Evolutionary conservation across 345 rosid species (phyloP), one percentile per base, ranked within the genome.

Genomic region (Adansonia digitata): DNA sequence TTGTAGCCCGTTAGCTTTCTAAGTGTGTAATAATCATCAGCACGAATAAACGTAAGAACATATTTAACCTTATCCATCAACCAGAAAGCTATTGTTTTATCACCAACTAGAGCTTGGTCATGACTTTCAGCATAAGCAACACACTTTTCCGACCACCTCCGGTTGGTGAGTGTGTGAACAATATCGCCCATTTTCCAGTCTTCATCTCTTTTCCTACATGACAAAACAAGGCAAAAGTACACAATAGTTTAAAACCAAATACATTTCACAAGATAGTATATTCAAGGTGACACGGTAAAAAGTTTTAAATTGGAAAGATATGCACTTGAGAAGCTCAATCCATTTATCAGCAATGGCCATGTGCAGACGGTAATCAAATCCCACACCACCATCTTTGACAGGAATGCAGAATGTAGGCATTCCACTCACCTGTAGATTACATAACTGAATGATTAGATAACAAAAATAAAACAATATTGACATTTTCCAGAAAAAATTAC

Each of bases 41-140:
- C n/a, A 20, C 34, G 45, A 70, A 55, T 7, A 10, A 56, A 68
- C 35, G 69, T 60, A 55, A 74, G 67, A 51, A 2, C 8, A 7
- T 22, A 39, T 55, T 53, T 72, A 37, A 92, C 98, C 97, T 94
- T 91, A 85, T 94, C 98, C 98, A 94, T 92, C 81, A 94, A 82
- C 98, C 98, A 94, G 82, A 94, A 94, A 12, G 98, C 97, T 65
- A 94, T 81, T 35, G 98, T 94, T 79, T 94, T 94, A 86, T 94
- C 97, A n/a, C 98, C 98, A 71, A 94, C 98, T 78, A 94, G 91
- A 74, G 98, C 98, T 85, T 92, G 98, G 84, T 94, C 98, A 81
- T 94, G 98, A 85, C 97, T 90, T 81, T 94, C 98, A 45, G 98
- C 97, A 86, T 94, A 94, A 51, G 85, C 75, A 39, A 92, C 83